Base-by-base conservation (phyloP, 768 basidiomycete genomes). In the Albatrellus ellisii region DNA sequence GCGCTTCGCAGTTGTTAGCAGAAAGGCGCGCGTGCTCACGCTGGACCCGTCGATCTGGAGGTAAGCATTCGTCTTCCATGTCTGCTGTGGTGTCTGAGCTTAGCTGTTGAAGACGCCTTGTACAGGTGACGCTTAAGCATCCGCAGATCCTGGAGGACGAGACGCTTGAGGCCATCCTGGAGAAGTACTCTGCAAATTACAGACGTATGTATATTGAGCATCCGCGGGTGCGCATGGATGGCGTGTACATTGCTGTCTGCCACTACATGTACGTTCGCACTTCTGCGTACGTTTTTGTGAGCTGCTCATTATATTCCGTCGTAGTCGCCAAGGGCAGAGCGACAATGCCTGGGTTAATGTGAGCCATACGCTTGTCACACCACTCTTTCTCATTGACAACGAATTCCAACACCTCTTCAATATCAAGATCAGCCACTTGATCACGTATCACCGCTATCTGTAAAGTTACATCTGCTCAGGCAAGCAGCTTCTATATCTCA, bases 371-470 rank as follows among this genome's bases (percentile, higher is more conserved):
- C 35, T 3, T 17, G 20, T 10, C 20, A 6, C n/a, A n/a, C 10
- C 35, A 18, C 26, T 25, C 21, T 38, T 9, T 36, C n/a, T 33
- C 17, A 43, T 22, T 25, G 6, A 26, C 15, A 39, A 42, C 26
- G 25, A 38, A 38, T 34, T 43, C 29, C 14, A 28, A 34, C 28
- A 41, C 49, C 34, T 45, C 41, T 33, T 49, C 35, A 43, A 7
- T 47, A 29, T 44, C 18, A 52, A 87, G 86, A 67, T 86, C 45
- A 84, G 64, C 55, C 88, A 94, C 54, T 68, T 91, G 44, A 75
- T 95, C 53, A 92, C 88, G 4, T 95, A 94, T 59, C 86, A 92
- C 54, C 85, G 91, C 25, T 94, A 88, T 59, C 68, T 95, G 78
- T 85, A 49, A 59, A 80, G 49, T 51, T 6, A 6, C n/a, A 10